phyloP scores from a whole-genome alignment of 306 rosid species.

The Canavalia ensiformis region DNA sequence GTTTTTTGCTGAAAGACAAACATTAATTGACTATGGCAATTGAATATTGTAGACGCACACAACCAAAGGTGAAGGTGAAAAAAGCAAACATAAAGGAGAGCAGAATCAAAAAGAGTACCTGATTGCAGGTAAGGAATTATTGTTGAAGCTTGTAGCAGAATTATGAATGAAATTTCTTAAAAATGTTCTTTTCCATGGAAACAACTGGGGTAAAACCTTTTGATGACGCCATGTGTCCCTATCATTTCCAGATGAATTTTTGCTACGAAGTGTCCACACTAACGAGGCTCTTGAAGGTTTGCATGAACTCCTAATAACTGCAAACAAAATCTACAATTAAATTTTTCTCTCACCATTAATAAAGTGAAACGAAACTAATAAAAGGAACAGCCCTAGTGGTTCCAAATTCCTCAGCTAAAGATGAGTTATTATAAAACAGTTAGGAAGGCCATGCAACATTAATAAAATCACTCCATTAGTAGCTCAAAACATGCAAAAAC shows the following conservation, averaged over 20 bases:
- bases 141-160: conserved; percentile 59
- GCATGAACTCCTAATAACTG: conserved; percentile 62
- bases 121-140: conserved; percentile 65
- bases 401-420: conserved; percentile 42
- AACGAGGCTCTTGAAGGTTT: conserved; percentile 73
- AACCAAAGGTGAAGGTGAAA: neutral
- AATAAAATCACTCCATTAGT: conserved; percentile 23
- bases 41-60: conserved; percentile 45
- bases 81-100: conserved; percentile 25
- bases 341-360: conserved; percentile 25
- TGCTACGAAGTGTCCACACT: conserved; percentile 83
- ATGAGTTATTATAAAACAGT: conserved; percentile 33
- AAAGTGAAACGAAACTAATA: conserved; percentile 41
- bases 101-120: conserved; percentile 60
- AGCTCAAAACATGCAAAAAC: conserved; percentile 7
- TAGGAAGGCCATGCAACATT: conserved; percentile 35
- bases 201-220: conserved; percentile 72
- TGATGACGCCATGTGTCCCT: conserved; percentile 54
- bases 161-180: conserved; percentile 64
- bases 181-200: conserved; percentile 89
- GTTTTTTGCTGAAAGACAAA: conserved; percentile 72
- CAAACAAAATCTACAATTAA: conserved; percentile 46
- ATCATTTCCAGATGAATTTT: conserved; percentile 56
- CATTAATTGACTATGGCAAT: conserved; percentile 38
- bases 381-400: conserved; percentile 25